These are phyloP conservation scores for Coemansia pectinata DNA, from an alignment of 192 early-diverging fungal species.

Conservation along the genomic window DNA sequence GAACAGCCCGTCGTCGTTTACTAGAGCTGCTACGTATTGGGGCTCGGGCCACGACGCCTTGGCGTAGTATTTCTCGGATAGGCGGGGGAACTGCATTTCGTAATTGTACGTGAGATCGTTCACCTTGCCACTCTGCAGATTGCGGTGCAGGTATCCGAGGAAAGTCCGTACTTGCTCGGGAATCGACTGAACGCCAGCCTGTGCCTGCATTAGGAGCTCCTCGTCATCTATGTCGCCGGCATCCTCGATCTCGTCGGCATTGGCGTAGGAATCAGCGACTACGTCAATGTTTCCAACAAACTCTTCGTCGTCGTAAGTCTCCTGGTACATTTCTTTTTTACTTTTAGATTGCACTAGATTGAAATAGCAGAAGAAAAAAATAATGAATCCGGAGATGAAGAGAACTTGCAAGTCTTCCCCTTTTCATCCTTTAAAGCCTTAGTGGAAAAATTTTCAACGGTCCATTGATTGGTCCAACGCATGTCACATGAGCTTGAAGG, in stretches of 20 bases:
- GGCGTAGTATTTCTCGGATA: conserved; percentile 89
- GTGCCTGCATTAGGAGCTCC: conserved; percentile 37
- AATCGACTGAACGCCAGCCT: conserved; percentile 59
- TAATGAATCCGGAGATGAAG: background rate
- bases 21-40: conserved; percentile 74
- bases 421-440: background rate
- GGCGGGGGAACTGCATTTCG: conserved; percentile 85
- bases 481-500: conserved; percentile 44
- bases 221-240: conserved; percentile 39
- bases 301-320: conserved; percentile 49
- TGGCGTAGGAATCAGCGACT: conserved; percentile 48
- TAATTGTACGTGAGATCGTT: conserved; percentile 88
- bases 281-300: conserved; percentile 53
- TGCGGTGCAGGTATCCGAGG: conserved; percentile 76
- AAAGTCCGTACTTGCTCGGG: conserved; percentile 87
- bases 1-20: conserved; percentile 81
- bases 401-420: background rate
- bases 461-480: background rate
- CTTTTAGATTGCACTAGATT: background rate
- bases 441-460: conserved; percentile 10
- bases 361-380: background rate
- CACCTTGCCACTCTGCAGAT: conserved; percentile 76
- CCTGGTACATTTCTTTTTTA: conserved; percentile 41
- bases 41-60: conserved; percentile 91
- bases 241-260: conserved; percentile 36